Base-by-base conservation (phyloP, 345 rosid genomes). In the Eucalyptus lansdowneana region DNA sequence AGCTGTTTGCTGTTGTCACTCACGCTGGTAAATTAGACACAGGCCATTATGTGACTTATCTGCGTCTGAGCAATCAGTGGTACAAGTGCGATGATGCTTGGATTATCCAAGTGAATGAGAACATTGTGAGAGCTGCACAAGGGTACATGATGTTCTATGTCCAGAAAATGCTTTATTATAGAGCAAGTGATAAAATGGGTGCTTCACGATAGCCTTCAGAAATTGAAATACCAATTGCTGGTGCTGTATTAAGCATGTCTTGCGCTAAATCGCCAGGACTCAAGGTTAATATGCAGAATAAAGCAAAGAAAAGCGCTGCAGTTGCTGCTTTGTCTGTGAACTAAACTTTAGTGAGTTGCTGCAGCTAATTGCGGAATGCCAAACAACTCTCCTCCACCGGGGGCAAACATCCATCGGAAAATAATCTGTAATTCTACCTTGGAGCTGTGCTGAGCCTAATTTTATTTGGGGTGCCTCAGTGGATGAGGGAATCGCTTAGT, bases 1-100 rank as follows among this genome's bases (percentile, higher is more conserved):
- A 97, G 94, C 92, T 97, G 58, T 96, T 95, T 88, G 97, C 99
- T 8, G 96, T 96, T 67, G 92, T 97, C n/a, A 93, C 97, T 80
- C 99, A 97, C 86, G 92, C 96, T 3, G 99, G 99, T 86, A 96
- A 92, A 93, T 91, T 97, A 83, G 98, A 96, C 24, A 93, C 97
- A 0, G 99, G 99, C 80, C 99, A 96, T 89, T 97, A 97, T 50
- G 95, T 95, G 90, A 97, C 98, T 8, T 97, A 94, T 76, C 90
- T 97, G 88, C 94, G 97, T 81, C 91, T 95, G 51, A 94, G 94
- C 89, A 94, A 95, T 88, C 92, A 92, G 92, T 97, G 99, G 99
- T 97, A 97, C 93, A 96, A 91, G 94, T 96, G 99, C 80, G 99
- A 96, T 31, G 99, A 97, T 89, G 95, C 98, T 21, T 97, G 99